Percentiles rank a stretch among this genome's conserved stretches.
Conservation (phyloP, 108 stramenopile species). For the Fistulifera pelliculosa region DNA sequence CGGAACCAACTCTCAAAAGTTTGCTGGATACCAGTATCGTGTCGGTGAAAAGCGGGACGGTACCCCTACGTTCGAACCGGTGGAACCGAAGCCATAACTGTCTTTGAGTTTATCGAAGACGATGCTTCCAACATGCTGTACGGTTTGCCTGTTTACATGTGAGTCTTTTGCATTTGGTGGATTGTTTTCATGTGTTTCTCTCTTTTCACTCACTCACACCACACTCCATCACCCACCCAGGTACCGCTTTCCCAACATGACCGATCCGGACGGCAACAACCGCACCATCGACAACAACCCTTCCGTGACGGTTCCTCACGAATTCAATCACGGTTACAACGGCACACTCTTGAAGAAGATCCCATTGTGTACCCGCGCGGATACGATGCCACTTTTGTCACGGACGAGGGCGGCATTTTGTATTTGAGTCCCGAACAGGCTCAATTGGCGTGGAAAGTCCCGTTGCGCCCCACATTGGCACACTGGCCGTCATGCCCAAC, state of each 20-base stretch:
- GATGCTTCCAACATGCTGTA: conserved; percentile 16
- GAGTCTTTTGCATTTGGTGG: conserved; percentile 3
- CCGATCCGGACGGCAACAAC: conserved; percentile 15
- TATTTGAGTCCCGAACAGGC: conserved; percentile 18
- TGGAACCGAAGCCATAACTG: conserved; percentile 23
- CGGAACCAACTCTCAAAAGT: conserved; percentile 28
- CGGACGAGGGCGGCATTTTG: conserved; percentile 20
- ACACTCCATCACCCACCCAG: background rate
- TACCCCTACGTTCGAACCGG: conserved; percentile 20
- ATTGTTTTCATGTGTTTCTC: background rate
- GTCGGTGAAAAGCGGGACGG: conserved; percentile 14
- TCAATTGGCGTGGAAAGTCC: conserved; percentile 16
- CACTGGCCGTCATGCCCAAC: conserved; percentile 19
- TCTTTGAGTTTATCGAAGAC: conserved; percentile 22
- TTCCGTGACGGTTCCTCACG: conserved; percentile 15
- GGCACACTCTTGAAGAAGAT: conserved; percentile 9
- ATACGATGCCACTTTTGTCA: conserved; percentile 14
- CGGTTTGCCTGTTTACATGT: conserved; percentile 23
- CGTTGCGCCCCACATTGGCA: conserved; percentile 20
- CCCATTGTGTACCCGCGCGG: conserved; percentile 18
- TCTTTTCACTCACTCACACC: background rate
- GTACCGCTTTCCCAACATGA: conserved; percentile 18
- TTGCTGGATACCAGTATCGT: conserved; percentile 25
- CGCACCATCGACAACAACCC: conserved; percentile 21
- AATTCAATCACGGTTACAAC: conserved; percentile 19